phyloP scores from a whole-genome alignment of 2,329 filamentous ascomycete genomes.

The Neofusicoccum sp. region DNA sequence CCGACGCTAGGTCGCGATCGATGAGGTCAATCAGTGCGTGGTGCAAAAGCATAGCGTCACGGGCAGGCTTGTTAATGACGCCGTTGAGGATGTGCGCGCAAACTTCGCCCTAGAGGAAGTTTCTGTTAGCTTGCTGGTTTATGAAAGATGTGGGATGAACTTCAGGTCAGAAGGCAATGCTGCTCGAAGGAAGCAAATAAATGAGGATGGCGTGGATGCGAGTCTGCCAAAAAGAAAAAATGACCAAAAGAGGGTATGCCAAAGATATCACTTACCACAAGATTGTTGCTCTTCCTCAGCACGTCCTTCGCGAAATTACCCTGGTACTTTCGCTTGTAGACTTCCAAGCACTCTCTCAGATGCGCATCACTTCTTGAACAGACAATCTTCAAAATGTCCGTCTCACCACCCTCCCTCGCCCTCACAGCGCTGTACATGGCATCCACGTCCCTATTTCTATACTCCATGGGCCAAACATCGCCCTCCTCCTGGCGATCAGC shows the following conservation, averaged over 20 bases:
- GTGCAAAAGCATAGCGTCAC: constrained; percentile 86
- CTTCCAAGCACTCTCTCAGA: constrained; percentile 74
- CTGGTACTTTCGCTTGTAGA: constrained; percentile 73
- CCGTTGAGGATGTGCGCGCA: constrained; percentile 95
- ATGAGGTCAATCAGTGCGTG: constrained; percentile 73
- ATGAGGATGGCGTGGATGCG: neutral
- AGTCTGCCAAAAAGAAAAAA: neutral
- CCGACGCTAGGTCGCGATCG: constrained; percentile 34
- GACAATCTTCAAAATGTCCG: constrained; percentile 82
- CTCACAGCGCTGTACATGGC: constrained; percentile 70
- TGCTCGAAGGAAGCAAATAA: neutral
- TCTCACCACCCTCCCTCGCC: constrained; percentile 78
- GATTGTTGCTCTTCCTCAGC: constrained; percentile 83
- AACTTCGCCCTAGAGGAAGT: constrained; percentile 73
- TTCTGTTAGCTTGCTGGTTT: neutral
- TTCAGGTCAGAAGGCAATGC: neutral
- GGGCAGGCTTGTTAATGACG: constrained; percentile 91
- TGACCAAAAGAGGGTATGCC: neutral
- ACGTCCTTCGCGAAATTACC: constrained; percentile 88
- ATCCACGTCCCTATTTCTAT: constrained; percentile 65
- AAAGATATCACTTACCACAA: constrained; percentile 70
- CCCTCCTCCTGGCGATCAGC: constrained; percentile 81
- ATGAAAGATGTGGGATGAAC: neutral
- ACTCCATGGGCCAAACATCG: constrained; percentile 63
- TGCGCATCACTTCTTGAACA: constrained; percentile 80